Evolutionary conservation across 2,329 filamentous ascomycete species (phyloP), one percentile per base, ranked within the genome.

Genomic region (Diaporthe citrichinensis): DNA sequence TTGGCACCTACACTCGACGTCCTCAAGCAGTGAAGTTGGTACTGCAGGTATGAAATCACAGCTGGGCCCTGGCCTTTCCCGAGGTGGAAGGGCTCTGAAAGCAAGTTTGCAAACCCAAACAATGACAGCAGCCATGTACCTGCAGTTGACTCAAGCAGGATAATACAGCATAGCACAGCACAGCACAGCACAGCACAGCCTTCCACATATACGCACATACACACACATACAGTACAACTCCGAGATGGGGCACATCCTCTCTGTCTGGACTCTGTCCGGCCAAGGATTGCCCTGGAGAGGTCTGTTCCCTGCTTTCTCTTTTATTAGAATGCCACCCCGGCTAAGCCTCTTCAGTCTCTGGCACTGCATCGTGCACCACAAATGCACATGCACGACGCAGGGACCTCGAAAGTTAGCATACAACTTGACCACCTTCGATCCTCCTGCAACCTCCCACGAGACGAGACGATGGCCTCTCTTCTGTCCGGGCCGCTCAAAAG

Each of bases 301-400:
- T 23, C 46, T 72, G 57, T 62, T 72, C 58, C 71, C 36, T 72
- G 71, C 71, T 72, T 62, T 72, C 57, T 55, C 71, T 72, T 72
- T 72, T 72, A 62, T 72, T 72, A 62, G 71, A 72, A 62, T 62
- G 57, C 71, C 71, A 62, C 62, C 57, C 44, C 34, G 10, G 57
- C 65, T 69, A 55, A 69, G 49, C 49, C 65, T 55, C 65, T 55
- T 69, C 17, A 31, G 49, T 53, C 23, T 51, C 46, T 68, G 23
- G 23, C 65, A 68, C 65, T 53, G 65, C 59, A 65, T 65, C 25
- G n/a, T 28, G 58, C 36, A 25, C 34, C 46, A n/a, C 46, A 25
- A 8, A 5, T 14, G 15, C 20, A 7, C 15, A 20, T 25, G 53
- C 25, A 55, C 25, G 53, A 55, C 34, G 65, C 65, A 69, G 65